Conservation (phyloP, 108 stramenopile genomes). For the Pseudonitzschia pungens region DNA sequence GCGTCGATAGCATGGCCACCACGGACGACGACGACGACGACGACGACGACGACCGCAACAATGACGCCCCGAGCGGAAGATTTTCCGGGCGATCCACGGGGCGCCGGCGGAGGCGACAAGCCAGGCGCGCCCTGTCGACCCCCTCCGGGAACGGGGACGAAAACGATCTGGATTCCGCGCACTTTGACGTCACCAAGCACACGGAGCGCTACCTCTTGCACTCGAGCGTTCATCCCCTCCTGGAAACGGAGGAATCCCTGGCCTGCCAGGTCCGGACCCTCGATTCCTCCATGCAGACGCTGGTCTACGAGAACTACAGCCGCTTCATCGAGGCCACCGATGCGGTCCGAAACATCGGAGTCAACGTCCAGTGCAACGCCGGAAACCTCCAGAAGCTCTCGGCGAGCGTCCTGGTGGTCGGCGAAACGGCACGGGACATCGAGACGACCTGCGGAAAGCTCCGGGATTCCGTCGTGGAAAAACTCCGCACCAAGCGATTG, state of each 20-base stretch:
- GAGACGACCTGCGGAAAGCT: constrained; percentile 53
- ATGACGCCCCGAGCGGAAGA: too few species aligned
- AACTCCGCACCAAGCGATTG: constrained; percentile 73
- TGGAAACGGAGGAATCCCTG: constrained; percentile 71
- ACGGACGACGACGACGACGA: constrained; percentile 37
- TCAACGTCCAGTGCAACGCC: constrained; percentile 53
- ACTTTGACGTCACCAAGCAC: constrained; percentile 62
- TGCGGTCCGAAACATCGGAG: constrained; percentile 88
- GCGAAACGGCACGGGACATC: constrained; percentile 31
- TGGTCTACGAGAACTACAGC: constrained; percentile 99
- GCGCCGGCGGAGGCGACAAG: constrained; percentile 6
- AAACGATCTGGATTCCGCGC: constrained; percentile 72
- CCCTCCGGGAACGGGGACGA: background rate
- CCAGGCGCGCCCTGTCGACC: background rate
- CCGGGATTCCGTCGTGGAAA: constrained; percentile 82
- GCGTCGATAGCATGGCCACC: constrained; percentile 13
- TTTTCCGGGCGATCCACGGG: background rate
- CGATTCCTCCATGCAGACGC: constrained; percentile 96
- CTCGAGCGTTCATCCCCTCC: constrained; percentile 51
- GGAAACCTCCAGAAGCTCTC: constrained; percentile 48
- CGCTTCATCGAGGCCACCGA: constrained; percentile 98
- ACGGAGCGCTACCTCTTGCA: constrained; percentile 56
- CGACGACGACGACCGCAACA: background rate
- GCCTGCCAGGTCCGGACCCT: constrained; percentile 80
- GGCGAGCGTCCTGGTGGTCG: constrained; percentile 46